phyloP scores from a whole-genome alignment of 176 grass and related monocot genomes.

The Oryza punctata region DNA sequence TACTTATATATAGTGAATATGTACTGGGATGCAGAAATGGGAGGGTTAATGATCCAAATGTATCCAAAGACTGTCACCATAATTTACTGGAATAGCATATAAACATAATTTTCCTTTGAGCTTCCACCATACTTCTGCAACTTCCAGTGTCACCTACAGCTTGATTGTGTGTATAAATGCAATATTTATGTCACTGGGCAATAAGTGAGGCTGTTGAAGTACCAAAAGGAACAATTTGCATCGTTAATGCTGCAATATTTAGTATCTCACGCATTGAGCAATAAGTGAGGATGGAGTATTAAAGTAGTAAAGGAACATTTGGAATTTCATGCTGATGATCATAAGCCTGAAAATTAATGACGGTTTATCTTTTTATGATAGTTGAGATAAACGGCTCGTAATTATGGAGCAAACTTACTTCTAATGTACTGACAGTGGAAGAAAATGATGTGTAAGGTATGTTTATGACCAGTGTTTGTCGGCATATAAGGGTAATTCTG shows the following conservation, averaged over 20 bases:
- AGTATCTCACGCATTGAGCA: constrained; percentile 18
- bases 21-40: background rate
- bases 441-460: constrained; percentile 8
- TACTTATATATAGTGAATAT: background rate
- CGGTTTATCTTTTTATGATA: background rate
- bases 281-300: constrained; percentile 27
- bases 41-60: background rate
- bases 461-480: constrained; percentile 1
- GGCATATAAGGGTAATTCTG: constrained; percentile 8
- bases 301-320: constrained; percentile 2
- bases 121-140: constrained; percentile 1
- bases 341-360: constrained; percentile 34
- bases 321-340: constrained; percentile 11
- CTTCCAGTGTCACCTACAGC: constrained; percentile 15
- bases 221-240: constrained; percentile 42
- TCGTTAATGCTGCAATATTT: constrained; percentile 37
- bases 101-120: background rate
- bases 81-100: background rate
- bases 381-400: background rate
- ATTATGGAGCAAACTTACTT: constrained; percentile 20
- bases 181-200: constrained; percentile 40
- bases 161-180: constrained; percentile 33
- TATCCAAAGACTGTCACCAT: background rate
- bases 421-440: background rate
- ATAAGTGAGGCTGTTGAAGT: constrained; percentile 27